Percentiles rank a stretch among this genome's conserved stretches.
Conservation (phyloP, 306 rosid genomes). For the Acacia melanoxylon region DNA sequence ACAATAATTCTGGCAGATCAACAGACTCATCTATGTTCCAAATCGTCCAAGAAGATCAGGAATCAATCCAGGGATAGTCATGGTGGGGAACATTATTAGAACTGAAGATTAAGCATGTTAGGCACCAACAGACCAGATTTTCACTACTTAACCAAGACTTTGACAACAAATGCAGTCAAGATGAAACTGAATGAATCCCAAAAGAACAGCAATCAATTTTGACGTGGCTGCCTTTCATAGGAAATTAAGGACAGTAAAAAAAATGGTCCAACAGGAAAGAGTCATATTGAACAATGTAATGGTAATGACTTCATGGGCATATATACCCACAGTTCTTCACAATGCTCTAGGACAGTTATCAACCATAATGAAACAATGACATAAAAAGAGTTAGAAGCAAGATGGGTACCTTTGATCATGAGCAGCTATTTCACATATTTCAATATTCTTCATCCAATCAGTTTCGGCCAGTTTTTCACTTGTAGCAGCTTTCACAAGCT, state of each 20-base stretch:
- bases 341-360: slow-evolving; percentile 13
- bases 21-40: slow-evolving; percentile 22
- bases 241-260: background rate
- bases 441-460: slow-evolving; percentile 88
- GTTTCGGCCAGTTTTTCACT: slow-evolving; percentile 78
- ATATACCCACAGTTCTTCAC: background rate
- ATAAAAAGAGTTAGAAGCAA: background rate
- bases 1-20: slow-evolving; percentile 18
- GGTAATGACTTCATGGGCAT: background rate
- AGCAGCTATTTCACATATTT: slow-evolving; percentile 87
- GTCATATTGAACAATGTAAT: background rate
- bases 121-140: background rate
- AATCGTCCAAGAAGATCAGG: background rate
- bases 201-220: background rate
- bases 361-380: slow-evolving; percentile 22
- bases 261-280: background rate
- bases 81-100: slow-evolving; percentile 8
- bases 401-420: slow-evolving; percentile 68
- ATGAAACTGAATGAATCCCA: background rate
- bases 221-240: background rate
- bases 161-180: background rate
- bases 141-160: background rate
- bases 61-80: slow-evolving; percentile 1
- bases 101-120: slow-evolving; percentile 5
- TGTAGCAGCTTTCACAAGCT: slow-evolving; percentile 84